Conservation (phyloP, 176 grass and related monocot species). For the Aegilops sharonensis region DNA sequence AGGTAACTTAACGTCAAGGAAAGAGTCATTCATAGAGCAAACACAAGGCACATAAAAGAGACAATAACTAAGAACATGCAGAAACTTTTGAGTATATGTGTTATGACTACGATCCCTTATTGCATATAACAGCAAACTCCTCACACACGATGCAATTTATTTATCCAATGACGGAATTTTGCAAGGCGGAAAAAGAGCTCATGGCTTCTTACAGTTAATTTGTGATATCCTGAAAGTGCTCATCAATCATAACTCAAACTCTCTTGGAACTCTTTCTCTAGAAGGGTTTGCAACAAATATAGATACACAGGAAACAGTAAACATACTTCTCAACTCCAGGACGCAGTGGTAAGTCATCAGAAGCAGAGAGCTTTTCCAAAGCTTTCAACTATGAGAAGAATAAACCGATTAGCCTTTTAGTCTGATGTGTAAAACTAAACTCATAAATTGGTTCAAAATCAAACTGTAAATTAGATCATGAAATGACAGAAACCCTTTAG, state of each 20-base stretch:
- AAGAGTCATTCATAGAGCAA: constrained; percentile 3
- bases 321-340: constrained; percentile 82
- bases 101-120: background rate
- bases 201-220: constrained; percentile 5
- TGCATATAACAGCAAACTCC: background rate
- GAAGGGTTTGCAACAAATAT: background rate
- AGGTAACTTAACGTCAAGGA: background rate
- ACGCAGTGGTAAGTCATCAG: constrained; percentile 71
- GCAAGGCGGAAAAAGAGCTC: background rate
- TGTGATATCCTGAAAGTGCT: background rate
- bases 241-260: background rate
- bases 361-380: constrained; percentile 69
- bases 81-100: background rate
- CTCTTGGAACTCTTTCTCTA: background rate
- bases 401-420: background rate
- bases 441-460: background rate
- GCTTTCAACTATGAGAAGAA: constrained; percentile 68
- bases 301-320: background rate
- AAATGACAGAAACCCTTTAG: background rate
- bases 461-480: background rate
- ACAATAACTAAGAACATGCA: background rate
- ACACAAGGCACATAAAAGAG: background rate
- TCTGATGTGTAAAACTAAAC: background rate
- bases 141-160: background rate
- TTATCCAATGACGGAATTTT: background rate